A percentile compares a stretch with the other conserved stretches of the same genome.
Evolutionary conservation across 176 grass and related monocot genomes (phyloP).

Genomic region (Rhynchospora breviuscula): DNA sequence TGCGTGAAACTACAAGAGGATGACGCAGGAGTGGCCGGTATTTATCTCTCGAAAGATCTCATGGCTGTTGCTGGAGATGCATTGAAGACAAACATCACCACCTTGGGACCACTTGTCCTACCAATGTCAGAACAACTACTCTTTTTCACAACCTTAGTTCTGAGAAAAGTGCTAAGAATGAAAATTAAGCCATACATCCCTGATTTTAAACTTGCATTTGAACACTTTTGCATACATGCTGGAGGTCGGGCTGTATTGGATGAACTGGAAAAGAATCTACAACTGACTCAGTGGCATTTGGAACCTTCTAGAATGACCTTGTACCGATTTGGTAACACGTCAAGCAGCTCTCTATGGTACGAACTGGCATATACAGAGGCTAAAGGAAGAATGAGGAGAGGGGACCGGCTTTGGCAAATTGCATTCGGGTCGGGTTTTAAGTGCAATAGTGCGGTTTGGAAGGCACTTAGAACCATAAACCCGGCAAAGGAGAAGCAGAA

Average conservation of each 20-base stretch:
- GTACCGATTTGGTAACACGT: constrained; percentile 38
- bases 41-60: constrained; percentile 35
- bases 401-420: constrained; percentile 33
- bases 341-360: constrained; percentile 39
- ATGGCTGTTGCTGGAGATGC: constrained; percentile 35
- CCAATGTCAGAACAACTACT: constrained; percentile 37
- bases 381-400: constrained; percentile 33
- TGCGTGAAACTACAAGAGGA: constrained; percentile 29
- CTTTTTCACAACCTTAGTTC: constrained; percentile 29
- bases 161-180: constrained; percentile 32
- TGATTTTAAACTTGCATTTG: constrained; percentile 39
- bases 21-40: constrained; percentile 16
- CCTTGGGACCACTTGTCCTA: constrained; percentile 30
- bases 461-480: constrained; percentile 28
- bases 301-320: constrained; percentile 38
- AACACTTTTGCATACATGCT: constrained; percentile 43
- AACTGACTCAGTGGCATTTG: constrained; percentile 26
- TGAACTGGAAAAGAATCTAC: constrained; percentile 35
- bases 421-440: constrained; percentile 41
- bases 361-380: constrained; percentile 29
- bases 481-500: constrained; percentile 30
- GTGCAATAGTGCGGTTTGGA: constrained; percentile 45
- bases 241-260: constrained; percentile 32
- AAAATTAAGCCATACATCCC: constrained; percentile 41
- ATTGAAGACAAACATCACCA: constrained; percentile 41